A percentile compares a stretch with the other conserved stretches of the same genome.
Conservation (phyloP, 2,329 filamentous ascomycete species). For the Neonectria coccinea region DNA sequence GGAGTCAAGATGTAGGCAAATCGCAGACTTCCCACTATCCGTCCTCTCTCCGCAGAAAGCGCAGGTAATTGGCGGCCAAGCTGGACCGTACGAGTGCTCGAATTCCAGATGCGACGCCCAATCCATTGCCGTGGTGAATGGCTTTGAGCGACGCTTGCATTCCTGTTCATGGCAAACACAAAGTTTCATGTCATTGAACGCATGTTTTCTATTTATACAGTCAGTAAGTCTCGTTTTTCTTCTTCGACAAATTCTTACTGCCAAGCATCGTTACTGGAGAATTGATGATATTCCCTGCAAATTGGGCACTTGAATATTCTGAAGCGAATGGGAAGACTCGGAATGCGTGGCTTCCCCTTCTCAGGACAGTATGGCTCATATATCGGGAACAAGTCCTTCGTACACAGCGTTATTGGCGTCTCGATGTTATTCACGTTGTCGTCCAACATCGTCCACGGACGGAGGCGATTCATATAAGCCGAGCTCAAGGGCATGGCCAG, state of each 20-base stretch:
- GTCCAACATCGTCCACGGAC: no score
- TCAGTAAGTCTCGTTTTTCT: neutral
- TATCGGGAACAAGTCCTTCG: neutral
- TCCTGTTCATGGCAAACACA: neutral
- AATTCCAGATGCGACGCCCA: neutral
- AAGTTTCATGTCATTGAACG: neutral
- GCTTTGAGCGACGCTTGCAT: neutral
- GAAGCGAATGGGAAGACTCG: neutral
- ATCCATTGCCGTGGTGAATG: neutral
- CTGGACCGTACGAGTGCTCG: neutral
- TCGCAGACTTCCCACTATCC: neutral
- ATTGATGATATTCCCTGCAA: neutral
- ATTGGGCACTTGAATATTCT: neutral
- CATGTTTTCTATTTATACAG: neutral
- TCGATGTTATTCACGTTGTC: no score
- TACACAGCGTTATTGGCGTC: no score
- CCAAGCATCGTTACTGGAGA: neutral
- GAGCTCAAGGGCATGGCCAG: neutral
- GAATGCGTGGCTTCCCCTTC: neutral
- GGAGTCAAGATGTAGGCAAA: neutral
- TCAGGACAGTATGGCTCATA: neutral
- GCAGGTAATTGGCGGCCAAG: neutral
- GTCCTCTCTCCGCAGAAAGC: neutral
- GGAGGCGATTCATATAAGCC: neutral
- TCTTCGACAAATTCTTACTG: neutral